These are phyloP conservation scores for Murraya paniculata DNA, from an alignment of 345 rosid species.

Conservation along the genomic window DNA sequence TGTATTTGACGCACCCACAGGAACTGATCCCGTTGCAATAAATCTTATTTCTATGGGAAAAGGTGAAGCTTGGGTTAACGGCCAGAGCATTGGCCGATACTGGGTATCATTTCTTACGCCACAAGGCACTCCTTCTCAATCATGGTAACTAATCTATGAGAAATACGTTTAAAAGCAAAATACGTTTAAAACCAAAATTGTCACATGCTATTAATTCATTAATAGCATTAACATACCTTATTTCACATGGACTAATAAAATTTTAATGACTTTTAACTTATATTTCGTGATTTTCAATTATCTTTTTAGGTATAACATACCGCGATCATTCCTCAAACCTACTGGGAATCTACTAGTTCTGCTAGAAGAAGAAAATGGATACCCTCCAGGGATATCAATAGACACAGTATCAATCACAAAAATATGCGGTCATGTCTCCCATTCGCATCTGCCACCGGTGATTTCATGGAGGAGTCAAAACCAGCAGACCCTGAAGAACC, in stretches of 20 bases:
- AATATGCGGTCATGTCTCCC: constrained; percentile 35
- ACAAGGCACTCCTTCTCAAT: constrained; percentile 62
- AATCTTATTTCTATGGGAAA: constrained; percentile 76
- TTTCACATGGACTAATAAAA: too few species aligned
- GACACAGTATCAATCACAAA: constrained; percentile 38
- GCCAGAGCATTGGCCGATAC: constrained; percentile 74
- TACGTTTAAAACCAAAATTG: too few species aligned
- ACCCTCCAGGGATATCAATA: constrained; percentile 46
- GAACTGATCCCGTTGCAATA: constrained; percentile 55
- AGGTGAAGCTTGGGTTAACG: constrained; percentile 84
- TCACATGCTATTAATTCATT: too few species aligned
- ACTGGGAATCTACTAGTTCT: constrained; percentile 44
- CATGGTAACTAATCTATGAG: constrained; percentile 33
- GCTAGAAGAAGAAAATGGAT: constrained; percentile 52
- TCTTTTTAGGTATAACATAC: constrained; percentile 49
- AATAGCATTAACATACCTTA: too few species aligned
- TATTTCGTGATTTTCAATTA: neutral
- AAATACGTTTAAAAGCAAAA: too few species aligned
- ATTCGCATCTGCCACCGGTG: constrained; percentile 28
- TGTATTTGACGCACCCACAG: constrained; percentile 54
- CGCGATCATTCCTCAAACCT: constrained; percentile 50
- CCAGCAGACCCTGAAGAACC: neutral
- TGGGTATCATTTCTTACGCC: constrained; percentile 62
- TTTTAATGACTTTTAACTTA: neutral
- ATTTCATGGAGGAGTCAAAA: constrained; percentile 17